Evolutionary conservation across 1,139 yeast species (phyloP), one percentile per base, ranked within the genome.

Genomic region (Suhomyces guaymorum): DNA sequence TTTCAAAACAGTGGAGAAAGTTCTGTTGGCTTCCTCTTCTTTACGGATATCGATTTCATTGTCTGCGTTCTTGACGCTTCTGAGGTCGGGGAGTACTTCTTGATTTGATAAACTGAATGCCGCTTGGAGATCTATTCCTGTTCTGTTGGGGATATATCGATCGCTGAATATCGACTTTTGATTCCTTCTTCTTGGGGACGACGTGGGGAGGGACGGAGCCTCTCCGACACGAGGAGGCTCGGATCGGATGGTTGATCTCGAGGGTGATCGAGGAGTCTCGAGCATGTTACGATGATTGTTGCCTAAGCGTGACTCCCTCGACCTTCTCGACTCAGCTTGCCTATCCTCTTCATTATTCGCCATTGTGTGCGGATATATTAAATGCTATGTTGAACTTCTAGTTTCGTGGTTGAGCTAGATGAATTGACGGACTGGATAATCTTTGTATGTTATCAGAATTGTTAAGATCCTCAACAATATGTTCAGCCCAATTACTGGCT

Each of bases 111-210:
- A 61, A 54, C 86, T 71, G 70, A 86, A 80, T 1, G 96, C 96
- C 0, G 97, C 90, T 51, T 88, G 95, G 11, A 90, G 65, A 51
- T 89, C 95, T 24, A 88, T 77, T 1, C 96, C 96, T 2, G 84
- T 80, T 39, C 97, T 63, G 42, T 78, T 80, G 6, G 97, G 97
- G 26, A 92, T 86, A 58, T 81, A 88, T 37, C 98, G 63, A 57
- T 90, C 97, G 41, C 87, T 80, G 57, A 82, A 85, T 13, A 73
- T 62, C 5, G 71, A 55, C 41, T 70, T 69, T 31, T 68, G 67
- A 37, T 60, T 59, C 39, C 74, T 53, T 44, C 75, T 57, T 42
- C 73, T 50, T 8, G 73, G 71, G 32, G 77, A 53, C 29, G 65
- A 46, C 42, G 69, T 49, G 39, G 62, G 54, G 13, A 57, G 24